phyloP scores from a whole-genome alignment of 2,329 filamentous ascomycete species.

The Parastagonospora nodorum region DNA sequence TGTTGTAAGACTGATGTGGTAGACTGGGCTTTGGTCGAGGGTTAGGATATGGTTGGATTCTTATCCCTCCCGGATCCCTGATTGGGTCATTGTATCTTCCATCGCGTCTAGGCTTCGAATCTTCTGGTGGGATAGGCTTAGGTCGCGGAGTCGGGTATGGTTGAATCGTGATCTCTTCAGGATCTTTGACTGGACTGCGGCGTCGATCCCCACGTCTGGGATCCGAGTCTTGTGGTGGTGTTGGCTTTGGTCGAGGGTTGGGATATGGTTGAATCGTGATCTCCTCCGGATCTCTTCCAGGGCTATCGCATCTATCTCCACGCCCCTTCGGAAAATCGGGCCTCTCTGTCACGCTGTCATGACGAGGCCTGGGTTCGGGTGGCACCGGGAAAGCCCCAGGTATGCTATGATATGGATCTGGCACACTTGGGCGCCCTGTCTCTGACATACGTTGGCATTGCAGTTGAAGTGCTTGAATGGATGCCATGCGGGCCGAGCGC shows the following conservation, averaged over 20 bases:
- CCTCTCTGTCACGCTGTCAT: conserved; percentile 1
- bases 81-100: neutral
- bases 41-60: conserved; percentile 1
- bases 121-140: too few species aligned
- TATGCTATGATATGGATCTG: conserved; percentile 12
- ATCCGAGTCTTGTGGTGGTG: neutral
- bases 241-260: conserved; percentile 1
- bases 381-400: conserved; percentile 25
- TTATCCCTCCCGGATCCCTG: neutral
- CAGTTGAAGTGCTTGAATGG: conserved; percentile 34
- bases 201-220: conserved; percentile 7
- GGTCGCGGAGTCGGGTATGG: conserved; percentile 4
- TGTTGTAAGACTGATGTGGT: conserved; percentile 1
- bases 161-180: conserved; percentile 4
- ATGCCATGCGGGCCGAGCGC: conserved; percentile 29
- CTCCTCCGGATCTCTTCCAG: conserved; percentile 7
- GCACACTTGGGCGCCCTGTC: conserved; percentile 3
- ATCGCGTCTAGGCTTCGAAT: too few species aligned
- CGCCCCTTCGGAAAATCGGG: conserved; percentile 8
- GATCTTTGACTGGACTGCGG: conserved; percentile 9
- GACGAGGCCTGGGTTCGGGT: conserved; percentile 1
- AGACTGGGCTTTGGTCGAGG: conserved; percentile 3
- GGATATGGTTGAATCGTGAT: conserved; percentile 3
- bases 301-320: conserved; percentile 9
- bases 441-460: conserved; percentile 37